phyloP scores from a whole-genome alignment of 306 rosid species.

The Trifolium pratense region DNA sequence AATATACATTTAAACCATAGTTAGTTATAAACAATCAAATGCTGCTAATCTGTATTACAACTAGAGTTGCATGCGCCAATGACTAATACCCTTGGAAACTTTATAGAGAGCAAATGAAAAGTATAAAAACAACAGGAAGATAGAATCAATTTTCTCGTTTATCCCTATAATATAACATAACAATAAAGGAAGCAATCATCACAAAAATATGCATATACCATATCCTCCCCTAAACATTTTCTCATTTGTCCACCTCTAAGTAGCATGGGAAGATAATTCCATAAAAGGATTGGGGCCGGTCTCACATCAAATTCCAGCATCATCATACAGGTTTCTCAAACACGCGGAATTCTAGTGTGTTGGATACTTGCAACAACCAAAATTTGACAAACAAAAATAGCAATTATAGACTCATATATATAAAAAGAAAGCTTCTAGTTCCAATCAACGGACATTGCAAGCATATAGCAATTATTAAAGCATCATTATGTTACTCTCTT shows the following conservation, averaged over 20 bases:
- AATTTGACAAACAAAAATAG: conserved; percentile 9
- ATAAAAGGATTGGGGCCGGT: conserved; percentile 15
- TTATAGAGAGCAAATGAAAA: conserved; percentile 30
- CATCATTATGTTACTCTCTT: conserved; percentile 20
- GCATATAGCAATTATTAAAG: conserved; percentile 10
- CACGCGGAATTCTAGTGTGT: conserved; percentile 21
- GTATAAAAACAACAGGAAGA: conserved; percentile 20
- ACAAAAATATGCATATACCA: background rate
- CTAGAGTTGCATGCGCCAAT: conserved; percentile 15
- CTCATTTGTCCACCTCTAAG: conserved; percentile 2
- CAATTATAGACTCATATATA: background rate
- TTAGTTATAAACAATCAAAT: conserved; percentile 32
- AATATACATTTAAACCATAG: conserved; percentile 21
- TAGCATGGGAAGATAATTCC: conserved; percentile 9
- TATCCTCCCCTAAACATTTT: conserved; percentile 19
- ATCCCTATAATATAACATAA: conserved; percentile 1
- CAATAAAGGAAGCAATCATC: conserved; percentile 29
- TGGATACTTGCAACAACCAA: conserved; percentile 9
- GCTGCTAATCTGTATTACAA: conserved; percentile 16
- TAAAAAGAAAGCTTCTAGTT: background rate
- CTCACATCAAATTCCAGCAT: conserved; percentile 15
- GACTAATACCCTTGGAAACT: conserved; percentile 20
- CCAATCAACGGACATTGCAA: conserved; percentile 2
- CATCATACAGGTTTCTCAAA: conserved; percentile 14
- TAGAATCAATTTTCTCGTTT: conserved; percentile 3